Base-by-base conservation (phyloP, 306 rosid species). In the Gastrolobium bilobum region DNA sequence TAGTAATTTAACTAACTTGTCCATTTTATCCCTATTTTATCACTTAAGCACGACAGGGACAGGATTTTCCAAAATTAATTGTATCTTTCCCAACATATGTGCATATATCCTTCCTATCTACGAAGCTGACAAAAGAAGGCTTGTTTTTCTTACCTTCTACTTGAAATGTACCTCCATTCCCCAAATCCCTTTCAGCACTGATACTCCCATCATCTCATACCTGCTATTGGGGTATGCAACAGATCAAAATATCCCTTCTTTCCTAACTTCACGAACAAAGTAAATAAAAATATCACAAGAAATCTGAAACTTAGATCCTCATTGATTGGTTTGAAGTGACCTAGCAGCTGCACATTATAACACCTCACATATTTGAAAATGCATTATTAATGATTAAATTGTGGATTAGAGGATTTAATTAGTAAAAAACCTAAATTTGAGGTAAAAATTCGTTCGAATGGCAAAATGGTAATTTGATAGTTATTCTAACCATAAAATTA, bases 211-310 rank as follows among this genome's bases (percentile, higher is more conserved):
- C 26, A 20, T 20, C 26, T 20, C 26, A 20, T 20, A 20, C 26
- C 26, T 20, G 7, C 54, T 62, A 7, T 52, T 35, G 64, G 39
- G 13, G 29, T 69, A 46, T 52, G 44, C 53, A 20, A 58, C 7
- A 26, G 15, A 31, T 50, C 52, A 30, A 64, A 71, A 51, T 71
- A 51, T 61, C 73, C 37, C 56, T 70, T 59, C 39, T 29, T 69
- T 46, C 11, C 39, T 1, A 46, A 74, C 2, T 39, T 70, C 50
- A 13, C 20, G 7, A 33, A 68, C 26, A 40, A 48, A 44, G 47
- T 63, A 58, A n/a, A 26, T 8, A 13, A 4, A 77, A 82, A 64
- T 83, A 77, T 83, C 86, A 33, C 46, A 14, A 77, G 83, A 65
- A 83, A 83, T 83, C 86, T 20, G 46, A 72, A 78, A 31, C 71